phyloP scores from a whole-genome alignment of 2,329 filamentous ascomycete species.

The Pseudonectria foliicola region DNA sequence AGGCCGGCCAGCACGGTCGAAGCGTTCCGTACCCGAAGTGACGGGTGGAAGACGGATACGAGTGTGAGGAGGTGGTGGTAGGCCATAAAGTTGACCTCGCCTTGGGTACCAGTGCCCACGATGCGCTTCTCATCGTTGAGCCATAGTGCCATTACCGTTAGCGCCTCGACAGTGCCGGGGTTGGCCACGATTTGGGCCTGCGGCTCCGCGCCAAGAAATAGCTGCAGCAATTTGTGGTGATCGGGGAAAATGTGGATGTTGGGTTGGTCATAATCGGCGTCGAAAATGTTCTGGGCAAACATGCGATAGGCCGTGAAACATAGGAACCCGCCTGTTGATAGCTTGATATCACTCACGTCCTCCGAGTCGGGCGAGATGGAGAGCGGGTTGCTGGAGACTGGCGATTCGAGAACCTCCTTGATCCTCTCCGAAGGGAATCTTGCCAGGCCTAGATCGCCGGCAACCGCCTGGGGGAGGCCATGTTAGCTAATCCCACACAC shows the following conservation, averaged over 20 bases:
- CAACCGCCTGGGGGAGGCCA: constrained; percentile 43
- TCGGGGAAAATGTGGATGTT: constrained; percentile 54
- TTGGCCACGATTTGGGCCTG: constrained; percentile 41
- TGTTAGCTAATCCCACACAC: constrained; percentile 9
- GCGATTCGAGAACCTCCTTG: constrained; percentile 34
- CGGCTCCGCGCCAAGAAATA: constrained; percentile 45
- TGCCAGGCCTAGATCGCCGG: constrained; percentile 53
- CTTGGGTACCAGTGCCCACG: constrained; percentile 21
- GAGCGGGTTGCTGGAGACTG: constrained; percentile 38
- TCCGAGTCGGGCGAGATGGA: constrained; percentile 38
- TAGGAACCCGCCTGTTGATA: constrained; percentile 52
- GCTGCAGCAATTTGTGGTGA: constrained; percentile 46
- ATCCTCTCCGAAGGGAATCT: constrained; percentile 40
- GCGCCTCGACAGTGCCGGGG: constrained; percentile 50
- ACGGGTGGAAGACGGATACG: constrained; percentile 50
- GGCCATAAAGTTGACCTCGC: constrained; percentile 44
- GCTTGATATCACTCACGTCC: constrained; percentile 43
- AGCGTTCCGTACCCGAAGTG: constrained; percentile 47
- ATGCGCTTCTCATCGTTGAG: constrained; percentile 45
- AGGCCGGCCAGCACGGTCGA: constrained; percentile 46
- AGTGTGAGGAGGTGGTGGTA: constrained; percentile 55
- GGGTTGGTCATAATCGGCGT: constrained; percentile 46
- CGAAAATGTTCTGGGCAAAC: constrained; percentile 55
- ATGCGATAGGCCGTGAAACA: constrained; percentile 56
- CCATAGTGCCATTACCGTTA: constrained; percentile 54